Base-by-base conservation (phyloP, 306 rosid genomes). In the Dryas drummondii region DNA sequence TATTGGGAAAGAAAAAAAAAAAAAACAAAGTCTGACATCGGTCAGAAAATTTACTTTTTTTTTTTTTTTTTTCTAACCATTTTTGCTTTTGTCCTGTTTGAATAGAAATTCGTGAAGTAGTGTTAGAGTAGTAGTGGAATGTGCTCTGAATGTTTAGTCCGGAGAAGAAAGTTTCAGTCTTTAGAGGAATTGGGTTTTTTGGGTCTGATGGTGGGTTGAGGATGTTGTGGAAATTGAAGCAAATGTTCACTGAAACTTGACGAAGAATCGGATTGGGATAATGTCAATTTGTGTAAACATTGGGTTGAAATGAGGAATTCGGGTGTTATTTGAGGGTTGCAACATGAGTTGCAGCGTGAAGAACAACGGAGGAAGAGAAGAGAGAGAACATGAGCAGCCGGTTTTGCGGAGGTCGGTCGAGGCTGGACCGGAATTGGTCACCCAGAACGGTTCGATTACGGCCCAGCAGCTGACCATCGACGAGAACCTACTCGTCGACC, bases 401-500 rank as follows among this genome's bases (percentile, higher is more conserved):
- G 84, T 68, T 58, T 72, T 55, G 80, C 76, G 77, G 60, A 68
- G 79, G 72, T 80, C 79, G 11, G 83, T 17, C 41, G 81, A 72
- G 69, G 71, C 73, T 37, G 86, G 80, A 67, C 67, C 81, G 27
- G 86, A 80, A 73, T 78, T 85, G 46, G 87, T 73, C 10, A 48
- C 65, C 61, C 83, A 76, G 70, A 91, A 90, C 73, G 97, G 94
- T 73, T 86, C 84, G 3, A 46, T 83, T 2, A 70, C 91, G 40
- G 82, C 70, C 15, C 71, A 64, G 27, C 92, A 79, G 78, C 73
- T 90, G 62, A 81, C 90, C 41, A 90, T 94, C 46, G 97, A 94
- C 77, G 97, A 91, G 47, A 91, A 81, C 73, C 89, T 91, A 76
- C 81, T 94, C 76, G 98, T 94, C 74, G 98, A 91, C 70, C 98